Evolutionary conservation across 495 filamentous ascomycete species (phyloP).

Genomic region (Durotheca rogersii): DNA sequence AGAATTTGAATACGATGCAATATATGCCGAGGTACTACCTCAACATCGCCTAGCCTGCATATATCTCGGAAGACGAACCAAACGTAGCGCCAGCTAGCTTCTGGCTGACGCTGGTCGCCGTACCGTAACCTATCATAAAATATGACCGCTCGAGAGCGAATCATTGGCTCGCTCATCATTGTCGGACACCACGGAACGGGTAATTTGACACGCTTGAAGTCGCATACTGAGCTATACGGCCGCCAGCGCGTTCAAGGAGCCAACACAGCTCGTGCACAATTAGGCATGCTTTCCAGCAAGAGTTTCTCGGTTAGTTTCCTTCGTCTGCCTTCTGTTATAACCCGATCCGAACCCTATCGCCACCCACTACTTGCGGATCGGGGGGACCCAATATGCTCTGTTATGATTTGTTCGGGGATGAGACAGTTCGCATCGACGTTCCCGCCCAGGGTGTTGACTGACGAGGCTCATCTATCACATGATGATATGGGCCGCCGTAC

Average conservation of each 20-base stretch:
- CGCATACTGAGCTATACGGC: slow-evolving; percentile 52
- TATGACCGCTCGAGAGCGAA: slow-evolving; percentile 48
- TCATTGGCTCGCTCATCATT: slow-evolving; percentile 50
- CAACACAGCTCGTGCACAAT: slow-evolving; percentile 46
- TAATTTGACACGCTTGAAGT: slow-evolving; percentile 46
- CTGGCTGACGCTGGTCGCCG: slow-evolving; percentile 47
- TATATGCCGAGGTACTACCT: background rate
- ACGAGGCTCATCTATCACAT: slow-evolving; percentile 16
- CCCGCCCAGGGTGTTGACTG: slow-evolving; percentile 26
- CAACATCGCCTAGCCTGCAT: slow-evolving; percentile 19
- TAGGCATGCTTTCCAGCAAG: slow-evolving; percentile 53
- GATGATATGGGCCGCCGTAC: slow-evolving; percentile 50
- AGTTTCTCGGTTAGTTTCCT: slow-evolving; percentile 49
- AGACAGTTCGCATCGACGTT: background rate
- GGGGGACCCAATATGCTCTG: slow-evolving; percentile 35
- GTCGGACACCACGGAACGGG: too few species aligned
- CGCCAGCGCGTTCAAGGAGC: slow-evolving; percentile 45
- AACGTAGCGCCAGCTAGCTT: slow-evolving; percentile 44
- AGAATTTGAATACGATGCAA: background rate
- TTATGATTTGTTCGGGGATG: slow-evolving; percentile 5
- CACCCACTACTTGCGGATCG: slow-evolving; percentile 48
- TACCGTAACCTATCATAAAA: slow-evolving; percentile 45
- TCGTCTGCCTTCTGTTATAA: slow-evolving; percentile 54
- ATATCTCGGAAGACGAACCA: too few species aligned
- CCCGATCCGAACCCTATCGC: slow-evolving; percentile 43